These are phyloP conservation scores for Asterella californica DNA, from an alignment of 225 moss, liverwort and hornwort species.

Conservation along the genomic window DNA sequence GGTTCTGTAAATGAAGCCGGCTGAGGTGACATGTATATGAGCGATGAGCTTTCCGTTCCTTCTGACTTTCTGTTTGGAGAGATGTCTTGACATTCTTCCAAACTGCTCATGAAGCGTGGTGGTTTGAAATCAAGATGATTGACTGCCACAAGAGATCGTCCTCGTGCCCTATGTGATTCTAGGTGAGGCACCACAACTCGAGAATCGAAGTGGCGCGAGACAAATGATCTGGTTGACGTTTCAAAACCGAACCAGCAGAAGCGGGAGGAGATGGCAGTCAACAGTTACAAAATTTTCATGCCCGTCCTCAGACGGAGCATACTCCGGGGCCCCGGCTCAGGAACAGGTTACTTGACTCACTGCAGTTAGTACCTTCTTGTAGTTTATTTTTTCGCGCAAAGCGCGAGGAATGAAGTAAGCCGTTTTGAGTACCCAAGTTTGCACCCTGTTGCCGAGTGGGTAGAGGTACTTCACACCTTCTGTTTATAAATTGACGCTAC, in stretches of 20 bases:
- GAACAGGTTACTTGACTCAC: neutral
- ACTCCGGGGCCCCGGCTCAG: neutral
- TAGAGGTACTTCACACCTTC: constrained; percentile 1
- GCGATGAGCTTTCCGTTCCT: neutral
- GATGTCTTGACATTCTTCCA: neutral
- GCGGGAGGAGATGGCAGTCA: neutral
- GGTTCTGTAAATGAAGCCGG: constrained; percentile 1
- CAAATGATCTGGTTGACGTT: neutral
- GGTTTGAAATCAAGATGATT: neutral
- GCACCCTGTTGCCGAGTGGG: neutral
- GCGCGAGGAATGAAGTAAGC: neutral
- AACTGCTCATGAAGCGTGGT: neutral
- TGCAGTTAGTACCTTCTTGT: neutral
- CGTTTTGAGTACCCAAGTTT: neutral
- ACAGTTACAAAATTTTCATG: neutral
- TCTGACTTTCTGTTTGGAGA: neutral
- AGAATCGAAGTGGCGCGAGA: neutral
- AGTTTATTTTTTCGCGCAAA: constrained; percentile 3
- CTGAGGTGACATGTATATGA: neutral
- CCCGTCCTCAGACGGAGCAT: neutral
- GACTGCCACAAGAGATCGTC: neutral
- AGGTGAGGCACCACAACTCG: neutral
- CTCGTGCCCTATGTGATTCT: neutral
- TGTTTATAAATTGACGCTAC: neutral
- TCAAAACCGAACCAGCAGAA: neutral